Percentiles rank a stretch among this genome's conserved stretches.
Evolutionary conservation across 31 red algal species (phyloP).

Genomic region (Asparagopsis taxiformis): DNA sequence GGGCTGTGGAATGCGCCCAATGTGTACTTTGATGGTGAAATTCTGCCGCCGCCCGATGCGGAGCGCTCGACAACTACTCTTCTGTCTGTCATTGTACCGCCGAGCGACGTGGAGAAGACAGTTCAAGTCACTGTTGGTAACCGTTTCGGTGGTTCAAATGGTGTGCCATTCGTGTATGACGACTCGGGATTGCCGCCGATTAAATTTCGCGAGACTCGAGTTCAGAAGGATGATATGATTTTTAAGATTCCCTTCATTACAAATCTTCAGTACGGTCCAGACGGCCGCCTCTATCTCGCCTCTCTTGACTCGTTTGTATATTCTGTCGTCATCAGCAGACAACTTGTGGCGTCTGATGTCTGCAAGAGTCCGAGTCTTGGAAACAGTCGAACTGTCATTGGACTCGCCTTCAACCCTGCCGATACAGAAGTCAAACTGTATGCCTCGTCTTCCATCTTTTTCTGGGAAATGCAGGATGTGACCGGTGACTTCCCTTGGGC

Average conservation of each 20-base stretch:
- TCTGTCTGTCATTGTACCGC: conserved; percentile 26
- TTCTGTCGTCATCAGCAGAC: conserved; percentile 21
- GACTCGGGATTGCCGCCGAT: conserved; percentile 36
- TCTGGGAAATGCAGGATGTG: conserved; percentile 37
- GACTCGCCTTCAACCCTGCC: conserved; percentile 45
- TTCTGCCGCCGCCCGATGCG: conserved; percentile 14
- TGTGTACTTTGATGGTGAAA: conserved; percentile 20
- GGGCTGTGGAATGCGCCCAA: conserved; percentile 32
- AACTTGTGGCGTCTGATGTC: conserved; percentile 21
- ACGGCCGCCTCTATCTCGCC: conserved; percentile 37
- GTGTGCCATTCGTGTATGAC: conserved; percentile 32
- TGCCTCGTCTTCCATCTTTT: conserved; percentile 40
- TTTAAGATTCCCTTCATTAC: conserved; percentile 24
- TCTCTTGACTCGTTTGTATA: conserved; percentile 38
- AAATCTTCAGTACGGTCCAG: conserved; percentile 31
- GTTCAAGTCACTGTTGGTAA: conserved; percentile 24
- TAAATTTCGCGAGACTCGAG: conserved; percentile 33
- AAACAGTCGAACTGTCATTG: conserved; percentile 28
- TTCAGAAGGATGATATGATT: conserved; percentile 16
- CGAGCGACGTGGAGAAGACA: conserved; percentile 6
- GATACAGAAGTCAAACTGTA: conserved; percentile 20
- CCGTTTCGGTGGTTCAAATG: conserved; percentile 21
- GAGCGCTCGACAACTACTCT: no score
- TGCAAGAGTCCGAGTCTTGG: conserved; percentile 46
- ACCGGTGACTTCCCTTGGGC: conserved; percentile 30